Evolutionary conservation across 768 basidiomycete genomes (phyloP).

Genomic region (Suillus americanus): DNA sequence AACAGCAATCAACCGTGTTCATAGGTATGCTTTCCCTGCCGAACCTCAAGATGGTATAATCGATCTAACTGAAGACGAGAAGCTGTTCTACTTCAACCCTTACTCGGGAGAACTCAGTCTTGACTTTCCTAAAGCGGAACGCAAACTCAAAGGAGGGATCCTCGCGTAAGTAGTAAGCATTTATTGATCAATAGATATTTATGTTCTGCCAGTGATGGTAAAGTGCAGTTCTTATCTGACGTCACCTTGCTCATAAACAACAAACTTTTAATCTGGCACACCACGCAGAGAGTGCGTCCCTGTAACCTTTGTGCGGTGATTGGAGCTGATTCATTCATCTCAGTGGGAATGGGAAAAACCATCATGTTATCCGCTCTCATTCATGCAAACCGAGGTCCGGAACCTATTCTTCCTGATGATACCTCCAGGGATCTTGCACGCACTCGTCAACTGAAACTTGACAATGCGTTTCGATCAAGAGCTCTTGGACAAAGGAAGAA

Average conservation of each 20-base stretch:
- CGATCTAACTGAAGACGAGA: conserved; percentile 80
- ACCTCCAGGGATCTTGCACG: conserved; percentile 34
- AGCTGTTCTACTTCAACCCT: conserved; percentile 84
- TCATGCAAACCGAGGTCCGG: conserved; percentile 65
- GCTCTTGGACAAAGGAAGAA: conserved; percentile 31
- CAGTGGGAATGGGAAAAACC: conserved; percentile 96
- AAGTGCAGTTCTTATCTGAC: conserved; percentile 4
- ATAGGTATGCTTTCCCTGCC: conserved; percentile 72
- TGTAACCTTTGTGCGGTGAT: conserved; percentile 5
- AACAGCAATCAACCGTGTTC: conserved; percentile 8
- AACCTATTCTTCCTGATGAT: conserved; percentile 35
- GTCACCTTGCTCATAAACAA: conserved; percentile 8
- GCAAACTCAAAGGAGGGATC: conserved; percentile 82
- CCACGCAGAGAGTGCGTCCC: conserved; percentile 48
- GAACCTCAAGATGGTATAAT: conserved; percentile 60
- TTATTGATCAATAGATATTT: conserved; percentile 8
- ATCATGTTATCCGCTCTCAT: conserved; percentile 92
- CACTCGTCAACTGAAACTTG: conserved; percentile 58
- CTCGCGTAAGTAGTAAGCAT: conserved; percentile 63
- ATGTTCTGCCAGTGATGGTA: conserved; percentile 34
- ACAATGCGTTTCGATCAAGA: conserved; percentile 58
- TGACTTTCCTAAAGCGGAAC: conserved; percentile 78
- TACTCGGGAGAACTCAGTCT: conserved; percentile 90
- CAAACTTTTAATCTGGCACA: neutral
- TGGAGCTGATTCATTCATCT: conserved; percentile 9